Evolutionary conservation across 2,329 filamentous ascomycete genomes (phyloP), one percentile per base, ranked within the genome.

Genomic region (Fusarium concolor): DNA sequence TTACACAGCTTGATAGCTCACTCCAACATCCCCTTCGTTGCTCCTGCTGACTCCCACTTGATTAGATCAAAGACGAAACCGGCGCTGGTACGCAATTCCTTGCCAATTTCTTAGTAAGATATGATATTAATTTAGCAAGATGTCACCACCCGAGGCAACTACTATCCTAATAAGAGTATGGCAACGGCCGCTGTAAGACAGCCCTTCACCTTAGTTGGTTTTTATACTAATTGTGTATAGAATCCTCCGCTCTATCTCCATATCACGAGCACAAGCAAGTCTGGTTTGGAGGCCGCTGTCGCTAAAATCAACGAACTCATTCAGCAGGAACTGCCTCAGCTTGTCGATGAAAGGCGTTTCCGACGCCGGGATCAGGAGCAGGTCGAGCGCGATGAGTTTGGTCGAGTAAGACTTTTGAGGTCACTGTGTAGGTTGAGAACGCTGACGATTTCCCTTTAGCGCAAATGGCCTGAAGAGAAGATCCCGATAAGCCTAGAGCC

Each of bases 1-100:
- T 92, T 90, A 92, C 90, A 82, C 79, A 80, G 85, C 85, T 82
- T 84, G 83, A 86, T 87, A 91, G 89, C 88, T 87, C 82, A 79
- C 79, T 81, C 81, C 81, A 80, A 79, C 79, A 77, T 80, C 79
- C 84, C 86, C 88, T 90, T 89, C 89, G 89, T 92, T 90, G 88
- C 92, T 93, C 89, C 89, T 96, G 93, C 94, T 98, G 89, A 97
- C 94, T 89, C 90, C 86, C 83, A 86, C 89, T 88, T 96, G 90
- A 92, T 92, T 94, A 99, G 96, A 99, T 99, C 77, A 97, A 97
- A 91, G 95, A 97, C 85, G 93, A 97, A 77, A 98, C 95, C 90
- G 96, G 96, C 87, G 95, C 96, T 87, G 96, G 96, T 99, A 99
- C 90, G 94, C 89, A 83, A 58, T 60, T 57, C 47, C 79, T 84